Evolutionary conservation across 495 filamentous ascomycete genomes (phyloP), one percentile per base, ranked within the genome.

Genomic region (Penicillium tannophilum): DNA sequence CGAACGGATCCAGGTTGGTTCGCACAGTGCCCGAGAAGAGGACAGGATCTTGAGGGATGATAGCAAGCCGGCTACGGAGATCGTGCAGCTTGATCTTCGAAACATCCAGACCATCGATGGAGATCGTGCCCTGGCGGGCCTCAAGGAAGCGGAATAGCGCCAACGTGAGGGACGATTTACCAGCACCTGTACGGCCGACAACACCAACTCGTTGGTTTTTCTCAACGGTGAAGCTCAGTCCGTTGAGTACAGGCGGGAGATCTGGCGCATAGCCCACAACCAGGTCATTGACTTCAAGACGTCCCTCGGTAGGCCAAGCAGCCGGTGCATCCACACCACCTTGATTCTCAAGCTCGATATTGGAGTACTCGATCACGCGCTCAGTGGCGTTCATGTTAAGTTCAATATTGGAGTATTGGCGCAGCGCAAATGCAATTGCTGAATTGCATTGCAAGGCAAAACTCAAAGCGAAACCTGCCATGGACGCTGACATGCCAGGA

Each of bases 1-100:
- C 77, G 64, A 93, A 92, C 1, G 92, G 85, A 66, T 96, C 92
- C 23, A 96, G 82, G 63, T 96, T 96, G 16, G 81, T 83, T 43
- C 91, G 84, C 35, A 97, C 76, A 4, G 92, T 94, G 16, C 93
- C 93, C 2, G 89, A 90, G 76, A 96, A 95, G 0, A 97, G 79
- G 3, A 93, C 90, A 0, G 91, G 91, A 59, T 95, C 91, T 63
- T 93, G 90, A 0, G 90, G 91, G 43, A 95, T 95, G 67, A 95
- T 93, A 31, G 89, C 89, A 0, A 95, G 75, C 0, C 90, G 81
- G 35, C 86, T 87, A 6, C 91, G 84, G 1, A 93, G 81, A 45
- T 88, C 84, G 16, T 91, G 85, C 0, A 93, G 79, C 24, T 84
- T 86, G 63, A 95, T 84, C 63, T 84, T 88, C 1, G 88, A 87